Conservation (phyloP, 306 rosid species). For the Cucurbita ficifolia region DNA sequence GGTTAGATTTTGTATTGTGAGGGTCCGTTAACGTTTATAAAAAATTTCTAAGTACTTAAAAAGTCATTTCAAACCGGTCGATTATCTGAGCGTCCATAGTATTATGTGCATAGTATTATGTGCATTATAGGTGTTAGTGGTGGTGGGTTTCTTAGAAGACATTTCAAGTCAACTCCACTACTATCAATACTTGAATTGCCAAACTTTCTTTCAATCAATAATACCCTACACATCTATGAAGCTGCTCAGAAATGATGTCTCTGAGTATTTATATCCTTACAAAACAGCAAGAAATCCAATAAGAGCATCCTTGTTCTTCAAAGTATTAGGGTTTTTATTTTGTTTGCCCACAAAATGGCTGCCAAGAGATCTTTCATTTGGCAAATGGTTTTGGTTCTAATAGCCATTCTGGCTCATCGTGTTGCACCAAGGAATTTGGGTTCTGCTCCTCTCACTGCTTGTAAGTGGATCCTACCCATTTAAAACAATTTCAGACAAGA, state of each 20-base stretch:
- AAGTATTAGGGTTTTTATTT: not conserved
- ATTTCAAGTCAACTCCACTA: not conserved
- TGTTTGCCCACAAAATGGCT: not conserved
- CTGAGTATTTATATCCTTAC: not conserved
- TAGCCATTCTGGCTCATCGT: not conserved
- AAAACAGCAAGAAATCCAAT: not conserved
- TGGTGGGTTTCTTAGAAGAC: no score
- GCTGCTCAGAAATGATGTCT: not conserved
- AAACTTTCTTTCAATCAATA: not conserved
- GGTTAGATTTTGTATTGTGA: no score
- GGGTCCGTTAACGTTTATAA: no score
- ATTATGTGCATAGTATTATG: no score
- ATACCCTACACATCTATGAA: not conserved
- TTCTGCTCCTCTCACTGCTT: not conserved
- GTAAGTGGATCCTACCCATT: not conserved
- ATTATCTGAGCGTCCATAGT: no score
- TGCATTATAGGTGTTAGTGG: no score
- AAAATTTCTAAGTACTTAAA: no score
- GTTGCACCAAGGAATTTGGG: not conserved
- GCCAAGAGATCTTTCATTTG: not conserved
- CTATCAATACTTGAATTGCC: not conserved
- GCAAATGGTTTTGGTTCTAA: not conserved
- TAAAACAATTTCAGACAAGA: no score
- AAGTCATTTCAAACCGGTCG: no score
- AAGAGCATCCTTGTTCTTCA: not conserved